Base-by-base conservation (phyloP, 2,329 filamentous ascomycete genomes). In the Madurella fahalii region DNA sequence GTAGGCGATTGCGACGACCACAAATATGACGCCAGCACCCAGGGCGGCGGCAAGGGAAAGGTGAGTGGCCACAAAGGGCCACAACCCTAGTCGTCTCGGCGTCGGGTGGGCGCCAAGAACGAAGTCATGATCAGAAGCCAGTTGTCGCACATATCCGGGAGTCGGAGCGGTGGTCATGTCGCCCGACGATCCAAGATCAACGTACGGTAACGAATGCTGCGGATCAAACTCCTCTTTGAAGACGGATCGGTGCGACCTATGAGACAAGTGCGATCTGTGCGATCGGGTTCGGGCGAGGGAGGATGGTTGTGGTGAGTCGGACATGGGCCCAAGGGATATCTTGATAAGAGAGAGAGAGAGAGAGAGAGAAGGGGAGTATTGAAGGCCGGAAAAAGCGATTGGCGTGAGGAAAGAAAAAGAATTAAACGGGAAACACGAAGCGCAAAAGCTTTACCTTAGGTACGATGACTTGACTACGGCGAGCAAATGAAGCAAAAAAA, bases 81-180 rank as follows among this genome's bases (percentile, higher is more conserved):
- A 57, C 31, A 53, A 53, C 8, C 62, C 62, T 3, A 58, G 52
- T 34, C 58, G 58, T 11, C 47, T 42, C 4, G 62, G 57, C 9
- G 44, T 16, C 1, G 59, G 59, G 9, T 52, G 44, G 4, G 58
- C 61, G 7, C 53, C 58, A 1, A 57, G 46, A 17, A 64, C 60
- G 32, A 61, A 64, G 20, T 61, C 58, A 43, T 63, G 62, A 34
- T 62, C 58, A 1, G 62, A 62, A 2, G 62, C 59, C n/a, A 62
- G 54, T 5, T 58, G 60, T 3, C 56, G 54, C 25, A 64, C 34
- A 41, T 61, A 56, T 34, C 61, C n/a, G 1, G 61, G 57, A 1
- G 62, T 64, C 5, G 58, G 60, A 12, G 60, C 53, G 16, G 51
- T 37, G 1, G 55, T n/a, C 60, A 58, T 61, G 40, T 50, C 30